A percentile compares a stretch with the other conserved stretches of the same genome.
Evolutionary conservation across 768 basidiomycete species (phyloP).

Genomic region (Lentinula edodes): DNA sequence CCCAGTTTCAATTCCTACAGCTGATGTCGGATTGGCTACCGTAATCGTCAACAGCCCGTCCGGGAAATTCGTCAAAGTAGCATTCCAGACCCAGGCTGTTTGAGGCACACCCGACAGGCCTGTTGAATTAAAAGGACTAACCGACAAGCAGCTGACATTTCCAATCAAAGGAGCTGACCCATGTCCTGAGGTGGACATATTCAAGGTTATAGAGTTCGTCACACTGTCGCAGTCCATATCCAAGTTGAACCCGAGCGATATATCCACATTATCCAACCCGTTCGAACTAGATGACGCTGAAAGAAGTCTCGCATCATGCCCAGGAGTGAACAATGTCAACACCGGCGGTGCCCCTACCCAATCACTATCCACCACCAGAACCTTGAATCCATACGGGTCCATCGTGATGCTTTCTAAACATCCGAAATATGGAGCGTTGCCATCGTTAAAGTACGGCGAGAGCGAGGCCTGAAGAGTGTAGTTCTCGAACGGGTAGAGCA

Average conservation of each 20-base stretch:
- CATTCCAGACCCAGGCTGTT: slow-evolving; percentile 71
- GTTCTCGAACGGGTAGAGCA: slow-evolving; percentile 81
- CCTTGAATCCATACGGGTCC: slow-evolving; percentile 77
- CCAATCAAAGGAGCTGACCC: slow-evolving; percentile 50
- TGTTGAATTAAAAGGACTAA: slow-evolving; percentile 44
- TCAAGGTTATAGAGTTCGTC: slow-evolving; percentile 56
- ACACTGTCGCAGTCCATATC: slow-evolving; percentile 71
- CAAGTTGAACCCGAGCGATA: slow-evolving; percentile 75
- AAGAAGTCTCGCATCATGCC: slow-evolving; percentile 77
- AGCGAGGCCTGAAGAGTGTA: slow-evolving; percentile 64
- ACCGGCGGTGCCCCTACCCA: slow-evolving; percentile 72
- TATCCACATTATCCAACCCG: slow-evolving; percentile 52
- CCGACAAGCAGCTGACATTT: slow-evolving; percentile 39
- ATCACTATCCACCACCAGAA: slow-evolving; percentile 58
- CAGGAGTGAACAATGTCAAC: slow-evolving; percentile 76
- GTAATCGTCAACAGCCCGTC: slow-evolving; percentile 80
- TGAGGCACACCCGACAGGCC: slow-evolving; percentile 47
- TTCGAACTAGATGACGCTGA: slow-evolving; percentile 37
- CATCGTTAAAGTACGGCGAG: slow-evolving; percentile 56
- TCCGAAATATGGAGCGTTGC: slow-evolving; percentile 61
- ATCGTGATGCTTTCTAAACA: slow-evolving; percentile 66
- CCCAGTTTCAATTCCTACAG: slow-evolving; percentile 42
- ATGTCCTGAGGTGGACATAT: slow-evolving; percentile 63
- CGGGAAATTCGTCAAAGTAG: slow-evolving; percentile 65
- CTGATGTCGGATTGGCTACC: slow-evolving; percentile 49